Conservation (phyloP, 2,329 filamentous ascomycete genomes). For the Byssochlamys sp. region DNA sequence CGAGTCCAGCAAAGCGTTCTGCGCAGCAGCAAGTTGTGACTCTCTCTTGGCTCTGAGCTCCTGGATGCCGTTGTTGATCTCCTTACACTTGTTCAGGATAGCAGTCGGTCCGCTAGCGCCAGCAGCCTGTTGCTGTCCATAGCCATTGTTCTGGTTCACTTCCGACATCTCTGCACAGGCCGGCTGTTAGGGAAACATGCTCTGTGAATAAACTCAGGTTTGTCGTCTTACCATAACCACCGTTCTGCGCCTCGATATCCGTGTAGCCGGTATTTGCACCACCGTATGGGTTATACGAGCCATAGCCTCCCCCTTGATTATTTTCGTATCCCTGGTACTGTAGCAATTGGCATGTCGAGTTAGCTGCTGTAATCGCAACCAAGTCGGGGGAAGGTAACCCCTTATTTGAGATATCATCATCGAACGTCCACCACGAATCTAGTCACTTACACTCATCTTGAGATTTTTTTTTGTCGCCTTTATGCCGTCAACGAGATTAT, state of each 20-base stretch:
- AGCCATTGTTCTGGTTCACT: conserved; percentile 33
- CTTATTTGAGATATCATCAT: background rate
- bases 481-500: background rate
- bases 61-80: conserved; percentile 68
- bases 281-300: conserved; percentile 48
- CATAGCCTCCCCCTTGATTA: conserved; percentile 36
- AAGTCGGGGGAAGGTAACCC: background rate
- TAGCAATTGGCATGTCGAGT: conserved; percentile 4
- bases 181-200: background rate
- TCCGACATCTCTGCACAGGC: conserved; percentile 19
- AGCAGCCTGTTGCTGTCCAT: conserved; percentile 22
- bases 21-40: conserved; percentile 44
- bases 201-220: background rate
- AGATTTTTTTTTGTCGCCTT: background rate
- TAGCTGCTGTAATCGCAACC: background rate
- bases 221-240: conserved; percentile 25
- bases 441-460: conserved; percentile 9
- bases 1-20: conserved; percentile 65
- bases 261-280: conserved; percentile 17
- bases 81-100: conserved; percentile 74
- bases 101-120: conserved; percentile 54
- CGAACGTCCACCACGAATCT: background rate
- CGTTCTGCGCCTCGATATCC: conserved; percentile 25
- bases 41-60: conserved; percentile 56
- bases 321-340: conserved; percentile 19